Evolutionary conservation across 2,329 filamentous ascomycete species (phyloP), one percentile per base, ranked within the genome.

Genomic region (Diplodia seriata): DNA sequence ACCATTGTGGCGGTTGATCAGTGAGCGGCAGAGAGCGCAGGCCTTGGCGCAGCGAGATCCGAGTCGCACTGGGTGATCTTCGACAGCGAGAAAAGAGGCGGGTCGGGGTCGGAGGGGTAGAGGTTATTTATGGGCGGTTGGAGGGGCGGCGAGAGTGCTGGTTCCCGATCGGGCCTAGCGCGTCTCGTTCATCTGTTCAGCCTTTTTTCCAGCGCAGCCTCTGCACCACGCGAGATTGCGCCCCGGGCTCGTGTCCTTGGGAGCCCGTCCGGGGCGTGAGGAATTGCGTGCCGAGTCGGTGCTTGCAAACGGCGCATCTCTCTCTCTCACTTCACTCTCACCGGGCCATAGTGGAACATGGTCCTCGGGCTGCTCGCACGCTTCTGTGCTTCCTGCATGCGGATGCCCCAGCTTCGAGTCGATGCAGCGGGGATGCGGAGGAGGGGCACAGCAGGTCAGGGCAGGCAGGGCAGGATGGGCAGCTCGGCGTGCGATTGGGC

Each of bases 61-160:
- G 26, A 23, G 57, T 61, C 40, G 57, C 57, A 49, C 57, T 61
- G 57, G 57, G 57, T 49, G 20, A 20, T 12, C 4, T 26, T 33
- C 33, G 57, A 26, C 57, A 61, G 18, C n/a, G 38, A 43, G 20
- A 43, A 26, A 33, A 14, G 40, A 26, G 20, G 40, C 23, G 31
- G 8, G 11, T n/a, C n/a, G 26, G 38, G 57, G 15, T 26, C 20
- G 26, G 57, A 61, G 57, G 57, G 57, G 57, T 61, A 61, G 8
- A 36, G 57, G 57, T 49, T 61, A 61, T 61, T 61, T 61, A 61
- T 61, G 57, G 57, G 57, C 57, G 23, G 15, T 43, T 26, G 40
- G 57, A 40, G 26, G 26, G 26, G 47, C 40, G 57, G 23, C 40
- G 57, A 29, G 15, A 33, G 40, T 43, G 40, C 14, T 20, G 40